Evolutionary conservation across 1,139 yeast species (phyloP), one percentile per base, ranked within the genome.

Genomic region (Trichomonascaceae sp.): DNA sequence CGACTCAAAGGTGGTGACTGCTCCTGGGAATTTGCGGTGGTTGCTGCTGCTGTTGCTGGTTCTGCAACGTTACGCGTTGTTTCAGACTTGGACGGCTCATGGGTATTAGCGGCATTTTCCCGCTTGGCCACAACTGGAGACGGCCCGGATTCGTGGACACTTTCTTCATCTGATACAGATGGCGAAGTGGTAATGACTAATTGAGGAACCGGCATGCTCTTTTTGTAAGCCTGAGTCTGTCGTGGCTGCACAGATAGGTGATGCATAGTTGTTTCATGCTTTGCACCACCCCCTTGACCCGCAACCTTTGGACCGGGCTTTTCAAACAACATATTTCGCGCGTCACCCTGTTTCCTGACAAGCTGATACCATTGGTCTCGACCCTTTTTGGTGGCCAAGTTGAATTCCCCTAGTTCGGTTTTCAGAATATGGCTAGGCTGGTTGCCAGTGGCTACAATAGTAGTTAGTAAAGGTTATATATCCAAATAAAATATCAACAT

Each of bases 391-490:
- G 68, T 65, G 43, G 63, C 57, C 48, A 66, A 54, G 50, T 66
- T 64, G 53, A 63, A 66, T 32, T 58, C 61, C 2, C 68, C 67
- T 49, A 61, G 57, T 32, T 74, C 74, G 20, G 68, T 64, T 54
- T 66, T 66, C 55, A 75, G 70, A 24, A 72, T 55, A 48, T 50
- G 47, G 18, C 43, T 38, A 22, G 45, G 45, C 13, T 39, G 22
- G 20, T 44, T 44, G 19, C 45, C 8, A 15, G 24, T 6, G 6
- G 45, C 27, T 38, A 22, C 12, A 3, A 22, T 6, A 15, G n/a
- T 22, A 49, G 52, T 22, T 13, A 38, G 32, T 22, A 12, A 43
- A 6, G 52, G 13, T 2, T 36, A n/a, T 13, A 2, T 13, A 5
- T 36, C 17, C 41, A 36, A 36, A 22, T 22, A 36, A 13, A 2